These are phyloP conservation scores for Phlebiopsis flavidoalba DNA, from an alignment of 768 basidiomycete genomes.

Conservation along the genomic window DNA sequence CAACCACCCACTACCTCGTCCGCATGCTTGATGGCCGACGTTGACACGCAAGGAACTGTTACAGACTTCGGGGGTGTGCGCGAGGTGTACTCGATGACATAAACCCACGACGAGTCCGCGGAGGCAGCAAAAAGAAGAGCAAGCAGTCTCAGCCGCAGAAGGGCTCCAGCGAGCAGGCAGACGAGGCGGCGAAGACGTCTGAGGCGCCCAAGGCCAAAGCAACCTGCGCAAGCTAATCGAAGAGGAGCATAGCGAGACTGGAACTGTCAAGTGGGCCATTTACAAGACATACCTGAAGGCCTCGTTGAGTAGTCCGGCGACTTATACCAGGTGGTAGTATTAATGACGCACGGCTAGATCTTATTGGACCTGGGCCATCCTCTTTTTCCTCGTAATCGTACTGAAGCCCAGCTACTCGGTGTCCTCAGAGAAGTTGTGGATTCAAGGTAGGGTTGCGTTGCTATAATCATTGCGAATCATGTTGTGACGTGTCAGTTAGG, in stretches of 20 bases:
- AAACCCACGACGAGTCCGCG: constrained; percentile 44
- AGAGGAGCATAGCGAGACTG: constrained; percentile 77
- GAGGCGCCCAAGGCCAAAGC: constrained; percentile 42
- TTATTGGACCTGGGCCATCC: constrained; percentile 62
- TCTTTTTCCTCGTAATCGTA: constrained; percentile 44
- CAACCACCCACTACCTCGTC: constrained; percentile 64
- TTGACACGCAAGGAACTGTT: constrained; percentile 69
- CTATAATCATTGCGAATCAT: neutral
- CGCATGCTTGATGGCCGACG: constrained; percentile 79
- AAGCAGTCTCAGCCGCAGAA: constrained; percentile 13
- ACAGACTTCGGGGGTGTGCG: constrained; percentile 56
- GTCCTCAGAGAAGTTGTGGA: constrained; percentile 69
- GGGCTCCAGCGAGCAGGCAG: constrained; percentile 13
- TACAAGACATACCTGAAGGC: constrained; percentile 64
- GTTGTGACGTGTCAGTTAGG: constrained; percentile 25
- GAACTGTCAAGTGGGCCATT: constrained; percentile 75
- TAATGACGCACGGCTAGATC: constrained; percentile 35
- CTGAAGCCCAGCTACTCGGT: constrained; percentile 43
- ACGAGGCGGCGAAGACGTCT: constrained; percentile 25
- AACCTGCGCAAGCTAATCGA: constrained; percentile 69
- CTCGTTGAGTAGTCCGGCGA: constrained; percentile 47
- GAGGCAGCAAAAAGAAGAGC: constrained; percentile 41
- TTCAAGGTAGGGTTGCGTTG: constrained; percentile 43
- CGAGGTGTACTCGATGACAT: constrained; percentile 62
- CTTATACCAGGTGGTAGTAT: neutral